phyloP scores from a whole-genome alignment of 495 filamentous ascomycete genomes.

The Neurospora hispaniola region DNA sequence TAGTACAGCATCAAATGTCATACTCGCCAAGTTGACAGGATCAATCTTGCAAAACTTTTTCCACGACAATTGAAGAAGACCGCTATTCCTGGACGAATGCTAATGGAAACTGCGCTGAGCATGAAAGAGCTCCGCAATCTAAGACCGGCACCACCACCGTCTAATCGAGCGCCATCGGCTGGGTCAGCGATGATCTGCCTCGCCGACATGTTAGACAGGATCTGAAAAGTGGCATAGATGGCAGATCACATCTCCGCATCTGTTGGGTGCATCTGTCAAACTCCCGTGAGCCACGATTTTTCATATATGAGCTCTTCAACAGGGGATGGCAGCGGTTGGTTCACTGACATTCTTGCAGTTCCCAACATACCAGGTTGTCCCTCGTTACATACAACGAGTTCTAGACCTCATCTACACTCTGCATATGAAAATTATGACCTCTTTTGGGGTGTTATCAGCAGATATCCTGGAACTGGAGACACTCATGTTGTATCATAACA shows the following conservation, averaged over 20 bases:
- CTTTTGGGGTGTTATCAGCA: background rate
- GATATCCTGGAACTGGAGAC: background rate
- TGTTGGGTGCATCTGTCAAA: background rate
- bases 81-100: too few relatives aligned
- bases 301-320: background rate
- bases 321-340: background rate
- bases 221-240: background rate
- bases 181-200: background rate
- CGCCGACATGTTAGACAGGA: background rate
- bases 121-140: background rate
- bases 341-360: background rate
- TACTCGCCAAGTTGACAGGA: too few relatives aligned
- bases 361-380: background rate
- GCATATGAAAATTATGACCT: background rate
- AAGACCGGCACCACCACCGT: background rate
- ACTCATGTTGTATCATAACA: background rate
- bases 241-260: background rate
- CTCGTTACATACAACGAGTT: background rate
- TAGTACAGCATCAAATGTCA: background rate
- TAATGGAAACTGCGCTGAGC: background rate
- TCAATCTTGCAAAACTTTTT: too few relatives aligned
- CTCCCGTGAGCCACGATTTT: background rate
- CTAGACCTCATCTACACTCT: background rate
- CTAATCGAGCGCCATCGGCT: background rate
- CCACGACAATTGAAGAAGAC: too few relatives aligned